A percentile compares a stretch with the other conserved stretches of the same genome.
Evolutionary conservation across 345 rosid species (phyloP).

Genomic region (Pistacia integerrima): DNA sequence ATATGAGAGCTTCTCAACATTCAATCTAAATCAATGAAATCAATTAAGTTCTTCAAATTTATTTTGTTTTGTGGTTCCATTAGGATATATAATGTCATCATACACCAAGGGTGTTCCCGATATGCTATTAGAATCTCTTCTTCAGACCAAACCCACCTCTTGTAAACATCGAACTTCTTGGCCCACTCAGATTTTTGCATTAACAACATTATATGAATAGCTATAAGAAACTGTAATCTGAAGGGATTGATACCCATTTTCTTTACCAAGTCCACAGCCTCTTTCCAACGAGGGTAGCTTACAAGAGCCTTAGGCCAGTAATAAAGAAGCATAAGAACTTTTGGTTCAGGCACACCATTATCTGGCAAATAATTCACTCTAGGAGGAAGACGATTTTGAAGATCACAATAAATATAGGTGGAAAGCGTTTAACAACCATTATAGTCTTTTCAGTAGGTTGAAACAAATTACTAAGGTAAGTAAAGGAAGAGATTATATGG

Average conservation of each 20-base stretch:
- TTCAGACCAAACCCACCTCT: slow-evolving; percentile 37
- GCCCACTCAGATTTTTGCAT: slow-evolving; percentile 27
- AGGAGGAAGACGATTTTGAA: neutral
- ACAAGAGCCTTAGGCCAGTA: neutral
- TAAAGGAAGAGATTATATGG: slow-evolving; percentile 17
- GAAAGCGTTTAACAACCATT: neutral
- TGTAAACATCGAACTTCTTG: slow-evolving; percentile 19
- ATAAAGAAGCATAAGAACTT: neutral
- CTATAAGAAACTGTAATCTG: slow-evolving; percentile 10
- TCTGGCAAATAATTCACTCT: slow-evolving; percentile 7
- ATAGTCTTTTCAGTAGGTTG: neutral
- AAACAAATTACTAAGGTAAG: slow-evolving; percentile 10
- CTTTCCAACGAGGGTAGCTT: neutral
- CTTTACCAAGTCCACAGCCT: slow-evolving; percentile 23
- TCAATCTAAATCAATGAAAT: no score
- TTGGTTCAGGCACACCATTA: slow-evolving; percentile 19
- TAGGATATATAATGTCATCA: no score
- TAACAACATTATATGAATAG: neutral
- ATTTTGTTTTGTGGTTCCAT: no score
- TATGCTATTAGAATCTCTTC: slow-evolving; percentile 16
- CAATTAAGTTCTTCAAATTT: no score
- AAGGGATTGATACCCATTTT: slow-evolving; percentile 33
- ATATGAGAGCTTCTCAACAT: no score
- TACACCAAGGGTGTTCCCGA: no score
- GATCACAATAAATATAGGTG: neutral